phyloP scores from a whole-genome alignment of 257 asterid genomes.

The Nicotiana benthamiana region DNA sequence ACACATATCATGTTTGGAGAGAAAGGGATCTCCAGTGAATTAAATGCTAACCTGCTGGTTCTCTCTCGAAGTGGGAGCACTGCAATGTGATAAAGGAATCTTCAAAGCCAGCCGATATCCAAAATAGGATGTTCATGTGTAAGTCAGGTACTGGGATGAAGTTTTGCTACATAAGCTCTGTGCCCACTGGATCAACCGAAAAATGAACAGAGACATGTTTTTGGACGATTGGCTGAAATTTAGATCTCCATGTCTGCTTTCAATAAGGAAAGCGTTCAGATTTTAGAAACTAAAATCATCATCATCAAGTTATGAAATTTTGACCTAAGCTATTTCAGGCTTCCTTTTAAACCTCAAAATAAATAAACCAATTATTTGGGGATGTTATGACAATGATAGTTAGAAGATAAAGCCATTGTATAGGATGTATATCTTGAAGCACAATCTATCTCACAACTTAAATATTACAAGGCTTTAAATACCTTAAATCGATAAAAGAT shows the following conservation, averaged over 20 bases:
- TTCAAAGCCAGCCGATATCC: background rate
- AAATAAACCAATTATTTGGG: background rate
- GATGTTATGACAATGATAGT: background rate
- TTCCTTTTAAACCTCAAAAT: background rate
- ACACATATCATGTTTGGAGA: background rate
- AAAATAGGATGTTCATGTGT: background rate
- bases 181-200: slow-evolving; percentile 62
- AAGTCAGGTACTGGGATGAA: background rate
- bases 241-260: slow-evolving; percentile 54
- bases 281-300: background rate
- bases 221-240: slow-evolving; percentile 39
- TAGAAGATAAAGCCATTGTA: background rate
- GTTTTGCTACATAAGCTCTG: slow-evolving; percentile 62
- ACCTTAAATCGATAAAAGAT: background rate
- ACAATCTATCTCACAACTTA: background rate
- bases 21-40: background rate
- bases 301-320: slow-evolving; percentile 1
- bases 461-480: background rate
- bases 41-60: background rate
- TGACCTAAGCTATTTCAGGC: background rate
- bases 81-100: background rate
- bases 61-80: background rate
- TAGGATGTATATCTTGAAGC: background rate
- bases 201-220: slow-evolving; percentile 38
- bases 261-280: background rate